Base-by-base conservation (phyloP, 2,329 filamentous ascomycete genomes). In the Fusarium acutatum region DNA sequence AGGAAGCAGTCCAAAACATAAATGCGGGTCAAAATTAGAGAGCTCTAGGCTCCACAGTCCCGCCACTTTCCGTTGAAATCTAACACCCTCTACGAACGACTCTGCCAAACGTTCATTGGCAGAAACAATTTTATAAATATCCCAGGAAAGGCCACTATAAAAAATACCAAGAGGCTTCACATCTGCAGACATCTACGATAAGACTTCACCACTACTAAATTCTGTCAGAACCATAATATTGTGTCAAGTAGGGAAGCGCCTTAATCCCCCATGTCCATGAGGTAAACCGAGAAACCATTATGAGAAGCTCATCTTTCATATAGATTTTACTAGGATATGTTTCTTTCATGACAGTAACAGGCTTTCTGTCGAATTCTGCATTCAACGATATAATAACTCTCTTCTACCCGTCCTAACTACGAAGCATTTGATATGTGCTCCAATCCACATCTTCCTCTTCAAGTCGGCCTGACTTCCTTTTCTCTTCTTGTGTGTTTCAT, bases 401-500 rank as follows among this genome's bases (percentile, higher is more conserved):
- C 40, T 63, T 72, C 56, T 75, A 52, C 40, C 53, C 43, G 24
- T 17, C 53, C 37, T 57, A 53, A 69, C 58, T 64, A 49, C 43
- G 37, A 53, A 47, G 60, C 62, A 60, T 68, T 60, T 75, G 60
- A 63, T 78, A 77, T 77, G 62, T 75, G 71, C 73, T 74, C 72
- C 73, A 68, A 74, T 61, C 63, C 72, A 64, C 63, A 68, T 74
- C 65, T 63, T 53, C 63, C 54, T 67, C 64, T 64, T 68, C 59
- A 60, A 65, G 62, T 66, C 61, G 69, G 49, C n/a, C 35, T 67
- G 65, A 64, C 72, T 67, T 59, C 53, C 47, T 67, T 71, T 73
- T 64, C 65, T 70, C 57, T 71, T 71, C 73, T 75, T 67, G 41
- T 41, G 64, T 64, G 61, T 77, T 71, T 79, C 78, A 79, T 79